phyloP scores from a whole-genome alignment of 257 asterid species.

The Penstemon davidsonii region DNA sequence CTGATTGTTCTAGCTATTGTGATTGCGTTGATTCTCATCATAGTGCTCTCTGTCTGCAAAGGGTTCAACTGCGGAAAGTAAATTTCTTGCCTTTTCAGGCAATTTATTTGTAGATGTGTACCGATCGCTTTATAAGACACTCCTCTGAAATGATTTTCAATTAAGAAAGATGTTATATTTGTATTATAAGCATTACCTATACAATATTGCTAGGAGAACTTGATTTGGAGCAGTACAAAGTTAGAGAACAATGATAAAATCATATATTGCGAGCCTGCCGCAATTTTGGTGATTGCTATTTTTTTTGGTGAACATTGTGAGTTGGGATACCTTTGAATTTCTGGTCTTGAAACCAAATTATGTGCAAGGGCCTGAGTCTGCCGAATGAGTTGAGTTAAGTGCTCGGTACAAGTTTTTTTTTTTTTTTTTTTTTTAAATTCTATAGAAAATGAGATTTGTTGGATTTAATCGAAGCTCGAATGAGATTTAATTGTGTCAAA shows the following conservation, averaged over 20 bases:
- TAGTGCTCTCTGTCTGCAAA: constrained; percentile 67
- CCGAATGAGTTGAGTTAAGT: too few species aligned
- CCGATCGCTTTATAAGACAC: constrained; percentile 12
- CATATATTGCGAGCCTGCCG: constrained; percentile 19
- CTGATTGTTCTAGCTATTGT: constrained; percentile 69
- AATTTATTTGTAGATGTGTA: constrained; percentile 27
- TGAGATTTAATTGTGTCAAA: too few species aligned
- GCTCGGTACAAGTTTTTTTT: too few species aligned
- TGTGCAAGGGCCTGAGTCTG: too few species aligned
- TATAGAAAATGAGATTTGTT: too few species aligned
- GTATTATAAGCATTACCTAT: constrained; percentile 25
- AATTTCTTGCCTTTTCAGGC: constrained; percentile 12
- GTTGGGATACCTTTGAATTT: too few species aligned
- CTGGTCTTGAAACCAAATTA: too few species aligned
- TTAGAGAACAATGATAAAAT: constrained; percentile 11
- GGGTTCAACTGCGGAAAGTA: constrained; percentile 65
- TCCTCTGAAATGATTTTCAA: constrained; percentile 10
- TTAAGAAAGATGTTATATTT: constrained; percentile 32
- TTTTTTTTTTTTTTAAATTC: too few species aligned
- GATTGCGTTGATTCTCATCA: constrained; percentile 75
- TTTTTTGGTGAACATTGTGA: neutral
- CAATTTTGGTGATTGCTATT: constrained; percentile 21
- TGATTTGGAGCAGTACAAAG: constrained; percentile 18
- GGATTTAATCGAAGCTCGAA: too few species aligned
- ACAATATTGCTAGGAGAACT: constrained; percentile 28